Percentiles rank a stretch among this genome's conserved stretches.
These are phyloP conservation scores for Colletotrichum sp. DNA, from an alignment of 2,329 filamentous ascomycete genomes.

Conservation along the genomic window DNA sequence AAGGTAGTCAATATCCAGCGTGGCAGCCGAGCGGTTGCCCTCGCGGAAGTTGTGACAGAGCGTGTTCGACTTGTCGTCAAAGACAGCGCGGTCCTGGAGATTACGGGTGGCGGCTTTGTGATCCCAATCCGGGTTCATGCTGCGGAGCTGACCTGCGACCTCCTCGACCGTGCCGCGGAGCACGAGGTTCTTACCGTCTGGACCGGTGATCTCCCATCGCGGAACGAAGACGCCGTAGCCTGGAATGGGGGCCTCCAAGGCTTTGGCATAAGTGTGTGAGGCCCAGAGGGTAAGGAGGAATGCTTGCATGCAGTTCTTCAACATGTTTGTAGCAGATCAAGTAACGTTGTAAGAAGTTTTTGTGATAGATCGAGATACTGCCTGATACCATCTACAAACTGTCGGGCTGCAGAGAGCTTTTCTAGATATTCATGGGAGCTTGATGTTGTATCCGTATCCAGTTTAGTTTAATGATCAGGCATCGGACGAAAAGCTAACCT, in stretches of 20 bases:
- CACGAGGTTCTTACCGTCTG: background rate
- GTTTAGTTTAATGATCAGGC: background rate
- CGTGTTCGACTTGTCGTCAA: background rate
- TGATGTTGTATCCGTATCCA: background rate
- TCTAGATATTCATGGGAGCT: background rate
- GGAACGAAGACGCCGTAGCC: background rate
- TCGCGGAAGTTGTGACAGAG: constrained; percentile 4
- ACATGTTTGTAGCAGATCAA: background rate
- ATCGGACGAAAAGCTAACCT: background rate
- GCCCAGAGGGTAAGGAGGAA: background rate
- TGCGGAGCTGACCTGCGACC: background rate
- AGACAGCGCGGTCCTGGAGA: background rate
- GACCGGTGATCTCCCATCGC: background rate
- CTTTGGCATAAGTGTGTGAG: background rate
- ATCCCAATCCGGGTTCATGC: background rate
- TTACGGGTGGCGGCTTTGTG: background rate
- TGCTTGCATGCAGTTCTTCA: background rate
- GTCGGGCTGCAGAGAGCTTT: background rate
- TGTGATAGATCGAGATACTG: background rate
- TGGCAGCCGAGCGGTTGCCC: background rate
- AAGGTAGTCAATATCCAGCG: background rate
- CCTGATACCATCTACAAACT: background rate
- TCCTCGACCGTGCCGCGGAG: background rate
- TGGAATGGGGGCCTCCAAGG: background rate
- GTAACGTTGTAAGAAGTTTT: background rate